Evolutionary conservation across 2,329 filamentous ascomycete species (phyloP), one percentile per base, ranked within the genome.

Genomic region (Paradendryphiella salina): DNA sequence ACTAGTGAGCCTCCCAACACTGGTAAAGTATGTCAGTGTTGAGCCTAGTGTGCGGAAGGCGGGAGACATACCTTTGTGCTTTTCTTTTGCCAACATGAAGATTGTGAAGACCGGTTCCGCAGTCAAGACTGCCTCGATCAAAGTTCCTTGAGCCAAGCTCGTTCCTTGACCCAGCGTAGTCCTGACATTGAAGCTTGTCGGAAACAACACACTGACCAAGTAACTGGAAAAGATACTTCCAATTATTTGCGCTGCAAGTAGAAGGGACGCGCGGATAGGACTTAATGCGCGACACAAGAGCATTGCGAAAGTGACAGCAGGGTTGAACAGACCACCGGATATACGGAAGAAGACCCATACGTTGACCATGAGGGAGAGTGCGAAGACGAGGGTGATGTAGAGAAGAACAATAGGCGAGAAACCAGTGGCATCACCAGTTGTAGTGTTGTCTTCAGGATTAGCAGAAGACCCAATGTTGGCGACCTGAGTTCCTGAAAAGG

Each of bases 51-150:
- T 13, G 6, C 38, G 38, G 14, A 21, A n/a, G n/a, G 7, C 8
- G 2, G 11, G 3, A 2, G 13, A 54, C 53, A 33, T 58, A 69
- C 65, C 65, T 57, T 84, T 84, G 64, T 89, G 86, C 75, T 90
- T 89, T 69, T 89, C 85, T 18, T 84, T 82, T 0, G 85, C 86
- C 35, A 89, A 75, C 81, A 89, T 86, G 46, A 73, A 69, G 15
- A 74, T 72, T 1, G 69, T 73, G 39, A 74, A 73, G 31, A 74
- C 70, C 42, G 74, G 51, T 32, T 71, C 63, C 0, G 70, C 66
- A 0, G 71, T 74, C 13, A 74, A 49, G 1, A 74, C 52, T 2
- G 63, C 61, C 34, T 74, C 77, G 34, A 79, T 78, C 38, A 72
- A 79, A 1, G 79, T 67, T 7, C 77, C 78, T 21, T 74, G 71